phyloP scores from a whole-genome alignment of 805 yeast genomes.

The Torulaspora delbrueckii region DNA sequence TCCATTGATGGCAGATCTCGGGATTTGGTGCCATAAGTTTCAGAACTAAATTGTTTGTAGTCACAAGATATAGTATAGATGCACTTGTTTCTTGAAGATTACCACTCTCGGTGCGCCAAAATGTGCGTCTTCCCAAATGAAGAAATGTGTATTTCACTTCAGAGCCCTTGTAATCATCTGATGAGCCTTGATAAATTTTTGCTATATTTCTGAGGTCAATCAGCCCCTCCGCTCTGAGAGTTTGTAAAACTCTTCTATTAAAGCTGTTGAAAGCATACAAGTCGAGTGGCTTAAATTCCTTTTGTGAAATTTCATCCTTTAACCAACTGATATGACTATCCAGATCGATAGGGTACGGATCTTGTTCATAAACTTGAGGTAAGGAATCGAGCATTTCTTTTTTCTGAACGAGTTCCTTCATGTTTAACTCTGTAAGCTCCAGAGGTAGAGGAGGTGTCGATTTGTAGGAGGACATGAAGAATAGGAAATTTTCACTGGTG shows the following conservation, averaged over 20 bases:
- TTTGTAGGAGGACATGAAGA: slow-evolving; percentile 49
- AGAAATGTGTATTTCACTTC: slow-evolving; percentile 32
- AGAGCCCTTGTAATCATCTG: slow-evolving; percentile 20
- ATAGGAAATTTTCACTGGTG: slow-evolving; percentile 56
- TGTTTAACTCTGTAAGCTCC: slow-evolving; percentile 25
- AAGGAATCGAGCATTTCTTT: slow-evolving; percentile 21
- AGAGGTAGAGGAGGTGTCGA: slow-evolving; percentile 61
- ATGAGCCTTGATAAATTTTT: slow-evolving; percentile 37
- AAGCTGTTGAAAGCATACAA: slow-evolving; percentile 56
- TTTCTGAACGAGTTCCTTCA: slow-evolving; percentile 26
- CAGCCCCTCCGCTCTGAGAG: slow-evolving; percentile 55
- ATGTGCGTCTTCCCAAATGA: slow-evolving; percentile 12
- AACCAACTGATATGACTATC: slow-evolving; percentile 62
- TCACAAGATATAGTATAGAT: slow-evolving; percentile 49
- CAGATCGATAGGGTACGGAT: slow-evolving; percentile 51
- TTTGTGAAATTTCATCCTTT: slow-evolving; percentile 32
- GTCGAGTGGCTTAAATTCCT: slow-evolving; percentile 49
- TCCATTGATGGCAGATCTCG: slow-evolving; percentile 59
- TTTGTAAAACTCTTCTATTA: slow-evolving; percentile 53
- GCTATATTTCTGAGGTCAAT: slow-evolving; percentile 53
- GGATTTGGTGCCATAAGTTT: slow-evolving; percentile 53
- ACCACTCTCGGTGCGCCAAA: slow-evolving; percentile 23
- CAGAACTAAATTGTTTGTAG: slow-evolving; percentile 43
- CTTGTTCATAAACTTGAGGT: slow-evolving; percentile 42
- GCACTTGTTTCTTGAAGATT: slow-evolving; percentile 28